Evolutionary conservation across 2,329 filamentous ascomycete genomes (phyloP), one percentile per base, ranked within the genome.

Genomic region (Thelonectria blattea): DNA sequence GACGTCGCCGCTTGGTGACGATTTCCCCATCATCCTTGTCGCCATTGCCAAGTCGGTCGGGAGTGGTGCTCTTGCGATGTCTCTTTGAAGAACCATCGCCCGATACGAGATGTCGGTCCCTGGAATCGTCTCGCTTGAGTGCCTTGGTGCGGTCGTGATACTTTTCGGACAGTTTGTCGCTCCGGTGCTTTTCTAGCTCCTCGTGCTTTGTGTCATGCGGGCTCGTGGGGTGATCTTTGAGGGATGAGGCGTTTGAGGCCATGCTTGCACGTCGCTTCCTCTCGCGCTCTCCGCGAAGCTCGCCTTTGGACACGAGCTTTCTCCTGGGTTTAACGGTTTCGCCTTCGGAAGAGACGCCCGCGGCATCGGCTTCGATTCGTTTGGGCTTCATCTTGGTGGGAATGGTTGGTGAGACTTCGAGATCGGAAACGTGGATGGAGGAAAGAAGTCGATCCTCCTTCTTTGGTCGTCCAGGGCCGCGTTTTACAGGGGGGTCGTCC

Each of bases 251-350:
- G 46, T 78, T 86, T 2, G 86, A 88, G 0, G 77, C 81, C 75
- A 87, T 76, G 69, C 85, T 88, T 46, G 83, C 78, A 7, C 86
- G 83, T 17, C 85, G 79, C 64, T 87, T 83, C 71, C 83, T 84
- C 55, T 86, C 83, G 17, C 83, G 79, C 68, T 87, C 84, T 10
- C 83, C 84, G 62, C 86, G 85, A 41, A 88, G 73, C 58, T 89
- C 87, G 52, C 82, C 83, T 37, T 87, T 87, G 1, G 87, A 89
- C 18, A 89, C 80, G 11, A 90, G 79, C 69, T 88, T 90, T 41
- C 85, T 80, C 22, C 87, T 78, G 2, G 86, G 86, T 69, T 88
- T 89, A 20, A 79, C 72, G 9, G 82, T 73, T 69, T 87, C 85
- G 2, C 81, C 86, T 68, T 84, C 84, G 34, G 85, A 87, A 0